Evolutionary conservation across 2,329 filamentous ascomycete genomes (phyloP), one percentile per base, ranked within the genome.

Genomic region (Aureobasidium lini): DNA sequence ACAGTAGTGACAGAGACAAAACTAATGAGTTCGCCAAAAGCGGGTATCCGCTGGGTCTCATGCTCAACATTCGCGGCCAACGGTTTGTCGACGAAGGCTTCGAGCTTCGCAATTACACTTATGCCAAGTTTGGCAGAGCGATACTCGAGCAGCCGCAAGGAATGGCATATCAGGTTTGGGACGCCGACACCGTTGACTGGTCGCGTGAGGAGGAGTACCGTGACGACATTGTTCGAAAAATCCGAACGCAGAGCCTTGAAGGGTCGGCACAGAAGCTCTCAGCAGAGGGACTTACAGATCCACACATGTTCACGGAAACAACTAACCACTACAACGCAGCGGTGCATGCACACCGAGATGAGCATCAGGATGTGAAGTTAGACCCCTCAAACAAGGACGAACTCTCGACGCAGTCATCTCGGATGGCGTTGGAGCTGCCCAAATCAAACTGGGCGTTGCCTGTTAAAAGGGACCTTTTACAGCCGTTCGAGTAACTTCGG

Each of bases 1-100:
- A 82, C 62, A 72, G 73, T 0, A 85, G 85, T 4, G 80, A 87
- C 63, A 76, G 82, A 1, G 71, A 71, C n/a, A 71, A 82, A 2
- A 84, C 84, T 3, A 88, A 88, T 65, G 80, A 87, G 67, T 86
- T 80, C 66, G 88, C 85, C 6, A 88, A 88, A 66, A 85, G 81
- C 0, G 85, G 85, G 1, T 88, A 88, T 64, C 84, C 85, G 0
- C 73, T 88, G 0, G 85, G 85, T 0, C 64, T 88, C 11, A 87
- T 86, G 80, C 60, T 88, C 15, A 88, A 88, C 64, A 68, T 70
- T 0, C 66, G 79, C 0, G 85, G 85, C 0, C 66, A 78, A 43
- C 75, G 85, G 1, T 88, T 88, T 65, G 83, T 88, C 0, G 84
- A 88, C 64, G 85, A 88, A 66, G 85, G 85, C 0, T 65, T 81